phyloP scores from a whole-genome alignment of 2,329 filamentous ascomycete genomes.

The Pseudogymnoascus sp. region DNA sequence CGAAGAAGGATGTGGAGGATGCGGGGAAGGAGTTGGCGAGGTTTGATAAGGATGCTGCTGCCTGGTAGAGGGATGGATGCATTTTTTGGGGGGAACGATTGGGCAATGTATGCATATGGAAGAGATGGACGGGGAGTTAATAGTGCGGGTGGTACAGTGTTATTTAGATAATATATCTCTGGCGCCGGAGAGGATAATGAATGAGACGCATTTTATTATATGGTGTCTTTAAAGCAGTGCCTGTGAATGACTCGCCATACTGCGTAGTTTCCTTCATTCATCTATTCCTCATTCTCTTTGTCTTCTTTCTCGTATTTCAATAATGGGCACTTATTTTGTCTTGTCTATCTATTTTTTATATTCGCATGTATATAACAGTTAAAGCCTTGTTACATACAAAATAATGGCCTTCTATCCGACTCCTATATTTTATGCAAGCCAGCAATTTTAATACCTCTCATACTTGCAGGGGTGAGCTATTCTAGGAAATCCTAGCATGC shows the following conservation, averaged over 20 bases:
- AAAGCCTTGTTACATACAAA: no score
- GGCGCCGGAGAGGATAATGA: not conserved
- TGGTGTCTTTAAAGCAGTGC: not conserved
- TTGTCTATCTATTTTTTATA: no score
- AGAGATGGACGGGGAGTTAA: not conserved
- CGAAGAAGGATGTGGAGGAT: slow-evolving; percentile 97
- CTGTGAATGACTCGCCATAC: not conserved
- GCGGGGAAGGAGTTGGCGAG: slow-evolving; percentile 79
- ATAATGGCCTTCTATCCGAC: no score
- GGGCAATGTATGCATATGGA: not conserved
- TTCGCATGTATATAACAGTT: no score
- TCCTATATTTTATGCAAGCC: no score
- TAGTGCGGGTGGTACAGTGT: not conserved
- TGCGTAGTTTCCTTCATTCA: no score
- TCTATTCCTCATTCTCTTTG: no score
- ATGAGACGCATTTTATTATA: not conserved
- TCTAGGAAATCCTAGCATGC: not conserved
- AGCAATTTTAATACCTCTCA: not conserved
- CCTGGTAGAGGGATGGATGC: slow-evolving; percentile 29
- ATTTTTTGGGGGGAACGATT: not conserved
- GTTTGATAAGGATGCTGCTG: slow-evolving; percentile 78
- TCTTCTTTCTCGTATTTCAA: no score
- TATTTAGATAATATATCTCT: not conserved
- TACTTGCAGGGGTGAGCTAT: not conserved
- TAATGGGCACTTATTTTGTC: no score